These are phyloP conservation scores for Prunus padus DNA, from an alignment of 306 rosid genomes.

Conservation along the genomic window DNA sequence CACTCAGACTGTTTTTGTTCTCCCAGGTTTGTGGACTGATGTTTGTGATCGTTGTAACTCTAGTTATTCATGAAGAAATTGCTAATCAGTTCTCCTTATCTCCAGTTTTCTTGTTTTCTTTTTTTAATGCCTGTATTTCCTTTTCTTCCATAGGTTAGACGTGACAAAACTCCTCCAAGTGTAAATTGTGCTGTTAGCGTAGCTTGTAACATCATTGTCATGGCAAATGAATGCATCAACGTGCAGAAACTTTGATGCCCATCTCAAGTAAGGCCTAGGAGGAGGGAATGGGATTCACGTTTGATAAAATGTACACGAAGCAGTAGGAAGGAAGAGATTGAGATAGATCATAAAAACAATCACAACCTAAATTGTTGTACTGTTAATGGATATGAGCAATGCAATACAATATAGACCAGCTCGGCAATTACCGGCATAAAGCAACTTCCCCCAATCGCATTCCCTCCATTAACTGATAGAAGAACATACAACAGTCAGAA, in stretches of 20 bases:
- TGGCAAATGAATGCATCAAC: background rate
- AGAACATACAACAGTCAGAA: background rate
- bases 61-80: conserved; percentile 8
- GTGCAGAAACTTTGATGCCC: no score
- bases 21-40: conserved; percentile 13
- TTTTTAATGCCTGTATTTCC: background rate
- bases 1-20: conserved; percentile 9
- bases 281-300: no score
- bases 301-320: background rate
- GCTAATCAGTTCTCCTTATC: background rate
- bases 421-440: background rate
- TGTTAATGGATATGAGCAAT: no score
- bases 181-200: no score
- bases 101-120: background rate
- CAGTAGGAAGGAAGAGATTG: background rate
- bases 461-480: background rate
- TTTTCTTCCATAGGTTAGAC: background rate
- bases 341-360: background rate
- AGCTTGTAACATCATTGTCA: background rate
- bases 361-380: background rate
- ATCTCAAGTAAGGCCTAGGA: no score
- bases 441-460: background rate
- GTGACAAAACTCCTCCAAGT: no score
- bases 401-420: background rate
- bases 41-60: conserved; percentile 8